Conservation (phyloP, 768 basidiomycete genomes). For the Naganishia kalamii region DNA sequence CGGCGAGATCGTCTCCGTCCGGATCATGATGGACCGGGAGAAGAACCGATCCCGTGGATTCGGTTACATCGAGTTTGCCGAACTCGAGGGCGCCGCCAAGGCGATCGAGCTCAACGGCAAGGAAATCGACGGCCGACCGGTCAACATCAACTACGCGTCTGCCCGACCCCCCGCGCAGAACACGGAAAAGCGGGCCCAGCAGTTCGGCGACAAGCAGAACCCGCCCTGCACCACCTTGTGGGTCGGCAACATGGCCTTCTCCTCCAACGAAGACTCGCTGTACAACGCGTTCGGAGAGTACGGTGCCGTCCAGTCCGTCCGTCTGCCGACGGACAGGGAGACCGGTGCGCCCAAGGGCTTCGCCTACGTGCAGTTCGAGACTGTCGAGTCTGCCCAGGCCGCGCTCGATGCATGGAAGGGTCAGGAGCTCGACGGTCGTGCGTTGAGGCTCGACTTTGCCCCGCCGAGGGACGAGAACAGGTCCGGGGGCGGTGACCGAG, state of each 20-base stretch:
- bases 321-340: conserved; percentile 88
- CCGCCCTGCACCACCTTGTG: conserved; percentile 72
- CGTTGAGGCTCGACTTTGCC: conserved; percentile 64
- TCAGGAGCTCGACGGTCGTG: conserved; percentile 71
- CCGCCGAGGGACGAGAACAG: conserved; percentile 61
- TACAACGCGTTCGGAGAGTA: conserved; percentile 88
- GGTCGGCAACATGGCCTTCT: conserved; percentile 82
- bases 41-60: conserved; percentile 50
- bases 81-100: conserved; percentile 56
- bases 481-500: conserved; percentile 43
- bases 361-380: conserved; percentile 90
- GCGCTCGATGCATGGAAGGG: conserved; percentile 67
- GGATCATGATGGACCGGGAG: conserved; percentile 59
- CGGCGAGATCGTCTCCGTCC: conserved; percentile 82
- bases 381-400: conserved; percentile 69
- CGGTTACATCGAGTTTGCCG: conserved; percentile 57
- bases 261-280: conserved; percentile 69
- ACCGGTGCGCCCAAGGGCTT: conserved; percentile 87
- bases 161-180: conserved; percentile 55
- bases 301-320: conserved; percentile 75
- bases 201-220: conserved; percentile 64
- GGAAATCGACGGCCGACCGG: conserved; percentile 84
- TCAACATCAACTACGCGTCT: conserved; percentile 77
- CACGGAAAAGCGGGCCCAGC: conserved; percentile 54
- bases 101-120: conserved; percentile 73